These are phyloP conservation scores for Lophiotrema nucula DNA, from an alignment of 495 filamentous ascomycete species.

Conservation along the genomic window DNA sequence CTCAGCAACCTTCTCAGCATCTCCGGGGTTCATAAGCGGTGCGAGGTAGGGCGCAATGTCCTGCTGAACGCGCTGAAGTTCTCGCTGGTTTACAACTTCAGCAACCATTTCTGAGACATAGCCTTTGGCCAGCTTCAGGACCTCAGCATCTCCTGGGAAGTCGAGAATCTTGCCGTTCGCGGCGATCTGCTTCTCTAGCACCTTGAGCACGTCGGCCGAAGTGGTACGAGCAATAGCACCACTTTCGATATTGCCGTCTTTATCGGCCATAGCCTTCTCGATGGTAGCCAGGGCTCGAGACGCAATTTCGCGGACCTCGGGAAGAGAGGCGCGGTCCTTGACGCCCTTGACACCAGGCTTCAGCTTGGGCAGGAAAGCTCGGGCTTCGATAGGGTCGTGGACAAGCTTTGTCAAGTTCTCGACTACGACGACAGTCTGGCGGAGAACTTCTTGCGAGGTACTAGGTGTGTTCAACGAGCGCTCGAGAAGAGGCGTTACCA, in stretches of 20 bases:
- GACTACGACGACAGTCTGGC: slow-evolving; percentile 95
- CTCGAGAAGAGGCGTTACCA: slow-evolving; percentile 93
- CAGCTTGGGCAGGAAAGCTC: slow-evolving; percentile 93
- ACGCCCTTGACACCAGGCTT: slow-evolving; percentile 91
- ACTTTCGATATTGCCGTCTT: slow-evolving; percentile 53
- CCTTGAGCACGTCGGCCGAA: slow-evolving; percentile 69
- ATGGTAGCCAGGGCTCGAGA: slow-evolving; percentile 80
- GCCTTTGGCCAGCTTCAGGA: slow-evolving; percentile 64
- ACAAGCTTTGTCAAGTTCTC: slow-evolving; percentile 99
- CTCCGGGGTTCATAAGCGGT: slow-evolving; percentile 59
- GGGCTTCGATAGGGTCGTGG: slow-evolving; percentile 93
- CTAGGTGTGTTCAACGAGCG: slow-evolving; percentile 84
- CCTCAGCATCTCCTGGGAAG: slow-evolving; percentile 57
- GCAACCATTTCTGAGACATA: slow-evolving; percentile 85
- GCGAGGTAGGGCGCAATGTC: slow-evolving; percentile 72
- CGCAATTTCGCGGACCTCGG: slow-evolving; percentile 90
- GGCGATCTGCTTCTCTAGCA: slow-evolving; percentile 74
- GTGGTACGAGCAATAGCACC: slow-evolving; percentile 67
- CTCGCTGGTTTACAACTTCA: slow-evolving; percentile 83
- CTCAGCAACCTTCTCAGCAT: slow-evolving; percentile 59
- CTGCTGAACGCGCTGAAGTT: slow-evolving; percentile 65
- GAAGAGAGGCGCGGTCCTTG: slow-evolving; percentile 81
- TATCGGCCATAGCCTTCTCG: slow-evolving; percentile 81
- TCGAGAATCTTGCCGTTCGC: slow-evolving; percentile 60
- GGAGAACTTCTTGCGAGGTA: slow-evolving; percentile 90